phyloP scores from a whole-genome alignment of 179 eudicot genomes.

The Carnegiea gigantea region DNA sequence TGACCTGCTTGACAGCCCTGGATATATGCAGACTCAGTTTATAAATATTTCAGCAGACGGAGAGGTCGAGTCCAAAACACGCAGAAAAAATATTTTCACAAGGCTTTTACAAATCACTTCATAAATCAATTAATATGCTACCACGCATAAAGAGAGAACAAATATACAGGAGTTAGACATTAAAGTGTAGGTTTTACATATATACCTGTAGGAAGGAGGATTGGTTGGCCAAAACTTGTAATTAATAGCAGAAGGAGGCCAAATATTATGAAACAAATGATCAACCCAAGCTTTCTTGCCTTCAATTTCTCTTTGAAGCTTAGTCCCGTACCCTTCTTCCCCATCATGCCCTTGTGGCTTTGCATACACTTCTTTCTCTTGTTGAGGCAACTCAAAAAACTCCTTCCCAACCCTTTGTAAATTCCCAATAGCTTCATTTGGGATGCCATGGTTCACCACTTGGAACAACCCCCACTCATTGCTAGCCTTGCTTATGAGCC shows the following conservation, averaged over 20 bases:
- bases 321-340: constrained; percentile 57
- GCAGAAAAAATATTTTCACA: too few relatives aligned
- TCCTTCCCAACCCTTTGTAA: constrained; percentile 53
- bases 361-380: constrained; percentile 59
- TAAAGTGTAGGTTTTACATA: background rate
- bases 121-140: too few relatives aligned
- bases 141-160: too few relatives aligned
- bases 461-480: constrained; percentile 73
- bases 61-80: too few relatives aligned
- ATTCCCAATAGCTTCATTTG: constrained; percentile 37
- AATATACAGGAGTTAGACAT: too few relatives aligned
- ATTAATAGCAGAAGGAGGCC: constrained; percentile 64
- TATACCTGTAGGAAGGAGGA: constrained; percentile 63
- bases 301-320: constrained; percentile 46
- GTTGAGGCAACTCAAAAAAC: constrained; percentile 55
- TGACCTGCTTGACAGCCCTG: too few relatives aligned
- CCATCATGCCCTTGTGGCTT: constrained; percentile 34
- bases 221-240: constrained; percentile 65
- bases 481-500: constrained; percentile 39
- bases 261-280: constrained; percentile 64
- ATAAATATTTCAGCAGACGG: too few relatives aligned
- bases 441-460: constrained; percentile 67
- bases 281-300: constrained; percentile 75
- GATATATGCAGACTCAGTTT: too few relatives aligned
- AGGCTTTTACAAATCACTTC: too few relatives aligned